These are phyloP conservation scores for Phaeotremella fagi DNA, from an alignment of 768 basidiomycete genomes.

Conservation along the genomic window DNA sequence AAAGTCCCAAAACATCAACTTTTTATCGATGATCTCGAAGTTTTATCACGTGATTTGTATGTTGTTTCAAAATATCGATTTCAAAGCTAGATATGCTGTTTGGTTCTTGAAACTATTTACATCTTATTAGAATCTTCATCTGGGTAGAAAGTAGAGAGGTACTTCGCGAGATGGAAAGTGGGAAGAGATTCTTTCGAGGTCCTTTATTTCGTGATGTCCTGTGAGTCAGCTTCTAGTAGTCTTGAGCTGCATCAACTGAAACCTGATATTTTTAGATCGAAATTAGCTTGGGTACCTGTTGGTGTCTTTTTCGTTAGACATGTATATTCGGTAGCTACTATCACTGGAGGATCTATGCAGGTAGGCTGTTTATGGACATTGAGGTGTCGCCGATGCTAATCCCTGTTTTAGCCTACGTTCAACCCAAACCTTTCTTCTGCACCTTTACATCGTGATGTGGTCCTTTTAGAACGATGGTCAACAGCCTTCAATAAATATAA, in stretches of 20 bases:
- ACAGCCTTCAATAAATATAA: conserved; percentile 31
- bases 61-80: too few relatives aligned
- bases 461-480: conserved; percentile 46
- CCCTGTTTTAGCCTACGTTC: conserved; percentile 48
- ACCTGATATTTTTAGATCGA: conserved; percentile 17
- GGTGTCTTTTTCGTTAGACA: conserved; percentile 47
- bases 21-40: too few relatives aligned
- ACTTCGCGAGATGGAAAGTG: background rate
- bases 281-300: conserved; percentile 45
- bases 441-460: conserved; percentile 46
- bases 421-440: conserved; percentile 40
- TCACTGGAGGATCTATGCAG: conserved; percentile 46
- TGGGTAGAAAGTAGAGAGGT: background rate
- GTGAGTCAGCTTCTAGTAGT: background rate
- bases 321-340: conserved; percentile 44
- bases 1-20: too few relatives aligned
- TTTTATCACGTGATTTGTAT: too few relatives aligned
- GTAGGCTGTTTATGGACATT: conserved; percentile 14
- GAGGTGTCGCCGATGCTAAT: too few relatives aligned
- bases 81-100: too few relatives aligned
- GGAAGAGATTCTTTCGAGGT: background rate
- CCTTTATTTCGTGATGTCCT: background rate
- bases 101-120: too few relatives aligned
- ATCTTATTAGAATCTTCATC: too few relatives aligned
- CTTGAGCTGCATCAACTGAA: background rate